Base-by-base conservation (phyloP, 441 rosid species). In the Gossypium davidsonii region DNA sequence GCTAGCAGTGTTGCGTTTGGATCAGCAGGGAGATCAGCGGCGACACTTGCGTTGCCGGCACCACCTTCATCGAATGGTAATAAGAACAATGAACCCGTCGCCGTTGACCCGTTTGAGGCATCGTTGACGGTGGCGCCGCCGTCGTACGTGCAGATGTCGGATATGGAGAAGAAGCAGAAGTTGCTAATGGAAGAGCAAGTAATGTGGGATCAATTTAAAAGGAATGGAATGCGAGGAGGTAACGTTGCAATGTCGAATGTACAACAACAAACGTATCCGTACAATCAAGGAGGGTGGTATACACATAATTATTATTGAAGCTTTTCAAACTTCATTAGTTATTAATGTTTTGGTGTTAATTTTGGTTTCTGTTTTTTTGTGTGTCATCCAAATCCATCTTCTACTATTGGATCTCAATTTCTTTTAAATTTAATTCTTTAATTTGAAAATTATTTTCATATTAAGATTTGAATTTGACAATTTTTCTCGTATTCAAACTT, bases 151-250 rank as follows among this genome's bases (percentile, higher is more conserved):
- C 92, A 90, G 52, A 88, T 90, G 85, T 83, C 91, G 6, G 92
- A 88, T 37, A 67, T 90, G 78, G 94, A 86, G 79, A 85, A 82
- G 84, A 90, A 88, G 79, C 91, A 85, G 67, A 82, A 74, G 74
- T 61, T 84, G 23, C 67, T 88, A 75, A 26, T 73, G 63, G 89
- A 90, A 34, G 91, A 90, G 76, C 91, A 86, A 71, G 17, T 77
- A n/a, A 79, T 86, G 88, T 90, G 94, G 92, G 83, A 82, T 57
- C 86, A 86, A 14, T 88, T 82, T 67, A 73, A 80, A 9, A 81
- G 73, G 15, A 77, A 84, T 63, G 89, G 88, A 49, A 82, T 79
- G 86, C 90, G 76, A 77, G 90, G 91, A 48, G 83, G 8, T 6
- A 34, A 80, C 9, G 26, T 80, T 46, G 83, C 81, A n/a, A 15